phyloP scores from a whole-genome alignment of 441 rosid genomes.

The Isatis lusitanica region DNA sequence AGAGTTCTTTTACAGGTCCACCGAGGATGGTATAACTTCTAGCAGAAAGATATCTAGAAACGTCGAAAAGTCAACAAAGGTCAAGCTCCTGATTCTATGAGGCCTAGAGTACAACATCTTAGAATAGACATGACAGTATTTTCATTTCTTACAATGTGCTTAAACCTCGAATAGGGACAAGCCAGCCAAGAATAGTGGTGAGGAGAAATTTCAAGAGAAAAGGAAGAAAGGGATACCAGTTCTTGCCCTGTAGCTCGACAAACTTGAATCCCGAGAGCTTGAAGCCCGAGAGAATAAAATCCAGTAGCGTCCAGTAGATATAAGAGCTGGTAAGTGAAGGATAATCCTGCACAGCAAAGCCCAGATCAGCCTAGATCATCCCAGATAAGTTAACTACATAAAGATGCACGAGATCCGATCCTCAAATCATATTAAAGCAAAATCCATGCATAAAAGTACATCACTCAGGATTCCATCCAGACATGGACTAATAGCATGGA shows the following conservation, averaged over 20 bases:
- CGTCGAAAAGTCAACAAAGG: not conserved
- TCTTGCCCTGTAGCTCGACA: conserved; percentile 99
- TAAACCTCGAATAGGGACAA: not conserved
- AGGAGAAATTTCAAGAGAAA: conserved; percentile 15
- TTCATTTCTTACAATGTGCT: not conserved
- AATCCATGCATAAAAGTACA: not conserved
- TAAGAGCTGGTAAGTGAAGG: conserved; percentile 87
- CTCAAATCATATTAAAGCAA: conserved; percentile 19
- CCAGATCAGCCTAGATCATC: conserved; percentile 22
- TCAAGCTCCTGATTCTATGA: not conserved
- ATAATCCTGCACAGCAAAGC: conserved; percentile 68
- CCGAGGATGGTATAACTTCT: not conserved
- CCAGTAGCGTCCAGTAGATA: conserved; percentile 96
- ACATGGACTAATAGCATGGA: not conserved
- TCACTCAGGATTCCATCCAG: not conserved
- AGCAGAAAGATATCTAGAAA: not conserved
- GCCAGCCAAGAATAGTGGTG: conserved; percentile 31
- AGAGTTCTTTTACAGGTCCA: not conserved
- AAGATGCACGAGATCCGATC: not conserved
- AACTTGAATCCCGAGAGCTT: conserved; percentile 91
- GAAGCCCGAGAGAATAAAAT: conserved; percentile 89
- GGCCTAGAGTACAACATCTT: not conserved
- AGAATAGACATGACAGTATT: not conserved
- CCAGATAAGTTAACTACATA: conserved; percentile 16
- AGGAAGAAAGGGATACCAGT: conserved; percentile 57